Percentiles rank a stretch among this genome's conserved stretches.
phyloP scores from a whole-genome alignment of 805 yeast genomes.

The Candida ortonii region DNA sequence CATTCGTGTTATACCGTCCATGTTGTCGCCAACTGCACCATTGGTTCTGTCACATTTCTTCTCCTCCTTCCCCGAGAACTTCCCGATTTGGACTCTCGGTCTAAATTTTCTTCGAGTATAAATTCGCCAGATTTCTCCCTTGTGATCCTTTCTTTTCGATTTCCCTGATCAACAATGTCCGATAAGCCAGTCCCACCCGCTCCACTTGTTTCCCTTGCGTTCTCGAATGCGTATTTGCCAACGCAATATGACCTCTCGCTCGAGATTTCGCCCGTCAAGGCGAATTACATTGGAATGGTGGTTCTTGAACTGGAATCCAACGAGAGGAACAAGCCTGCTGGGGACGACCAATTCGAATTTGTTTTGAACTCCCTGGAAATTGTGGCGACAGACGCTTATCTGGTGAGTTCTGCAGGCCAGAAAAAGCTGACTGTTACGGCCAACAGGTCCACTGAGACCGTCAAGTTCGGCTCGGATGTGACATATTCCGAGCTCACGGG shows the following conservation, averaged over 20 bases:
- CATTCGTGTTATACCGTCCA: too few relatives aligned
- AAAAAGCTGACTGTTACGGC: conserved; percentile 23
- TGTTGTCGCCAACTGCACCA: too few relatives aligned
- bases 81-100: too few relatives aligned
- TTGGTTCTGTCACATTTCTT: too few relatives aligned
- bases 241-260: conserved; percentile 36
- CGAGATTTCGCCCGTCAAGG: conserved; percentile 38
- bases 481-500: conserved; percentile 17
- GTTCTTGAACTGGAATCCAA: conserved; percentile 34
- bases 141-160: too few relatives aligned
- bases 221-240: conserved; percentile 38
- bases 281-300: conserved; percentile 43
- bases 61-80: too few relatives aligned
- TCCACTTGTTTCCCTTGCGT: conserved; percentile 25
- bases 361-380: conserved; percentile 41
- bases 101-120: too few relatives aligned
- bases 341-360: conserved; percentile 21
- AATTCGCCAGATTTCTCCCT: conserved; percentile 1
- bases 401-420: conserved; percentile 19
- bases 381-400: conserved; percentile 36
- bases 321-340: conserved; percentile 10
- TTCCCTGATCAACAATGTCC: too few relatives aligned
- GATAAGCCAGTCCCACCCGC: conserved; percentile 12
- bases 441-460: conserved; percentile 41
- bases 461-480: conserved; percentile 30